Conservation (phyloP, 192 early-diverging fungal genomes). For the Umbelopsis vinacea region DNA sequence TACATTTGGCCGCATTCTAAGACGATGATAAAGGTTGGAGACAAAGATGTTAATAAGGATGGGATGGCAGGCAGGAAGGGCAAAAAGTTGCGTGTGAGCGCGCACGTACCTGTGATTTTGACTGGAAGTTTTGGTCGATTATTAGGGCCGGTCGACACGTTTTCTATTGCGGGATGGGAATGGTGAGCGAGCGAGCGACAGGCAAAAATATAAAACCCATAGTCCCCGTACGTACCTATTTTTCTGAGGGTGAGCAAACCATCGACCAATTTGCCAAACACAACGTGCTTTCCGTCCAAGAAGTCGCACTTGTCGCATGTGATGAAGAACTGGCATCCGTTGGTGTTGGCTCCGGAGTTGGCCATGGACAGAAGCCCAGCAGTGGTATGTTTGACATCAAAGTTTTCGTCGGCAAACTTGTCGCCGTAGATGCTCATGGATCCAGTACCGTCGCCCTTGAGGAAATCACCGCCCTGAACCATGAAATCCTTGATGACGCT, state of each 20-base stretch:
- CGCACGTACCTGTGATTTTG: conserved; percentile 73
- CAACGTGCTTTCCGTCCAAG: conserved; percentile 89
- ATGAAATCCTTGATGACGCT: conserved; percentile 92
- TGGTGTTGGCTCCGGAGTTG: conserved; percentile 83
- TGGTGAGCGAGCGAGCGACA: not conserved
- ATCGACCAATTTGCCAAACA: conserved; percentile 86
- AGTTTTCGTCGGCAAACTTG: conserved; percentile 83
- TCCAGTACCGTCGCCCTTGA: conserved; percentile 92
- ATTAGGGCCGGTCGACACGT: conserved; percentile 85
- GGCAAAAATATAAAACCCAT: not conserved
- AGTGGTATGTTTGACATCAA: conserved; percentile 81
- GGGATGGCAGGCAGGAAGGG: not conserved
- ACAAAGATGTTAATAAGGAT: not conserved
- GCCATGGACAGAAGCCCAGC: conserved; percentile 91
- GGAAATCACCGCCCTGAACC: conserved; percentile 91
- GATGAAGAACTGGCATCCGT: conserved; percentile 94
- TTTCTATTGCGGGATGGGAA: conserved; percentile 56
- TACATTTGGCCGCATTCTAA: conserved; percentile 51
- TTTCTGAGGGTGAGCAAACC: conserved; percentile 88
- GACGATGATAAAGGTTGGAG: not conserved
- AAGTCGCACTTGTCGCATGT: conserved; percentile 87
- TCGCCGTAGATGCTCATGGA: conserved; percentile 86
- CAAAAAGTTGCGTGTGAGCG: no score
- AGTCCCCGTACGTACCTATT: conserved; percentile 69
- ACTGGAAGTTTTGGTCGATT: conserved; percentile 87